Base-by-base conservation (phyloP, 192 early-diverging fungal genomes). In the Jimgerdemannia flammicorona region DNA sequence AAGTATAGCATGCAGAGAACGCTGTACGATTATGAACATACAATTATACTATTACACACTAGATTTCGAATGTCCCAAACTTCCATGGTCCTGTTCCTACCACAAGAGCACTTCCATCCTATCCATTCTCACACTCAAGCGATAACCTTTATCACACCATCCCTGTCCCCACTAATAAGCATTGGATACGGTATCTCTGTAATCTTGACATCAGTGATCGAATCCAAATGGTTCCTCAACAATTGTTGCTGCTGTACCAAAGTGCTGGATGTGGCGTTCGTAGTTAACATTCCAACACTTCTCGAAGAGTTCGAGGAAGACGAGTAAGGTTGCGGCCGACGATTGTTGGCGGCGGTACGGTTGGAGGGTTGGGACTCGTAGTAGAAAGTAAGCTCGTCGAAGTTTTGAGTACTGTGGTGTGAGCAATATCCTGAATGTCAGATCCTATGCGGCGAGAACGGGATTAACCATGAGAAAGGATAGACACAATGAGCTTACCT, bases 81-180 rank as follows among this genome's bases (percentile, higher is more conserved):
- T 29, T 29, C 29, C 29, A 29, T 29, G 29, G 29, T 29, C 29
- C 29, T 1, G 29, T 29, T 29, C 29, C 29, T 29, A 66, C 19
- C 66, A 69, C 10, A 72, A 74, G 19, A 29, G 18, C 73, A 74
- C 18, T 59, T 59, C 14, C 6, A 59, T 59, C 49, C 49, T 11
- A 54, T 54, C 49, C 67, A 79, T 79, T 65, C 29, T 76, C 69
- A 77, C 64, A 64, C 59, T 83, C 72, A 85, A 44, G 79, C 76
- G 59, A 86, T 81, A 29, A 91, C 87, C 64, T 91, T 95, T 63
- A 95, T 87, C 17, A 94, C 89, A 29, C 94, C 94, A 80, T 95
- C 94, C 17, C 92, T 81, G 70, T 91, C 88, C 17, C 86, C 87
- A 72, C 87, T 88, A 20, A 95, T 91, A 14, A 95, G 76, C 91